phyloP scores from a whole-genome alignment of 176 grass and related monocot species.

The Bonia amplexicaulis region DNA sequence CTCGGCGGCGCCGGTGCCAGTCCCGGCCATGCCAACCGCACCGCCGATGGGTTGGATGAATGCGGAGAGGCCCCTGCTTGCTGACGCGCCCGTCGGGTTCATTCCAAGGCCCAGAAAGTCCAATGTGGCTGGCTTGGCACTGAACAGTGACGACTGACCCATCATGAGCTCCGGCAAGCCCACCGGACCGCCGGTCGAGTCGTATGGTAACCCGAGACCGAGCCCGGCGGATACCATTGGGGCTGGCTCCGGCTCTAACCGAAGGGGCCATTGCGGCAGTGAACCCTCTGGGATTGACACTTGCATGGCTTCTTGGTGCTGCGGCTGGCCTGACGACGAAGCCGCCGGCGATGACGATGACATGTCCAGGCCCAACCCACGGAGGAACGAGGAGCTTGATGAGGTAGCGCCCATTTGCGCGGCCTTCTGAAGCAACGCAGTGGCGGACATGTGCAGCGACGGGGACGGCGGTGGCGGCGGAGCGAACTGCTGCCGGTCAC shows the following conservation, averaged over 20 bases:
- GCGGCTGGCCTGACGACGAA: constrained; percentile 23
- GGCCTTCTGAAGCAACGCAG: constrained; percentile 85
- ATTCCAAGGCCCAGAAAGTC: constrained; percentile 85
- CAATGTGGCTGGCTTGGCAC: constrained; percentile 70
- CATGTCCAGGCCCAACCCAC: constrained; percentile 60
- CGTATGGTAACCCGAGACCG: constrained; percentile 63
- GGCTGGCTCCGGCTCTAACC: constrained; percentile 33
- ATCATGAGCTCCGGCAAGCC: constrained; percentile 68
- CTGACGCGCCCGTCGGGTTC: constrained; percentile 43
- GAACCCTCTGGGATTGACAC: constrained; percentile 13
- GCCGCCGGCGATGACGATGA: constrained; percentile 32
- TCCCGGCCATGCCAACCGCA: constrained; percentile 47
- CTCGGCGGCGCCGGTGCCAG: constrained; percentile 6
- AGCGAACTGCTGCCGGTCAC: constrained; percentile 45
- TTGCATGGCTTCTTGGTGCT: constrained; percentile 40
- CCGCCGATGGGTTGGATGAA: constrained; percentile 66
- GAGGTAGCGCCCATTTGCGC: constrained; percentile 84
- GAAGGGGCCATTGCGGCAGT: constrained; percentile 51
- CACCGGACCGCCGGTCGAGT: constrained; percentile 31
- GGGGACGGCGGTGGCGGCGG: constrained; percentile 43
- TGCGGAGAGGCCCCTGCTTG: constrained; percentile 44
- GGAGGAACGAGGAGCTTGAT: constrained; percentile 70
- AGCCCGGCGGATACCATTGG: constrained; percentile 75
- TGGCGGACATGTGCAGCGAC: constrained; percentile 88
- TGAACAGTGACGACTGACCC: constrained; percentile 61